Evolutionary conservation across 2,329 filamentous ascomycete species (phyloP).

Genomic region (Fusarium redolens): DNA sequence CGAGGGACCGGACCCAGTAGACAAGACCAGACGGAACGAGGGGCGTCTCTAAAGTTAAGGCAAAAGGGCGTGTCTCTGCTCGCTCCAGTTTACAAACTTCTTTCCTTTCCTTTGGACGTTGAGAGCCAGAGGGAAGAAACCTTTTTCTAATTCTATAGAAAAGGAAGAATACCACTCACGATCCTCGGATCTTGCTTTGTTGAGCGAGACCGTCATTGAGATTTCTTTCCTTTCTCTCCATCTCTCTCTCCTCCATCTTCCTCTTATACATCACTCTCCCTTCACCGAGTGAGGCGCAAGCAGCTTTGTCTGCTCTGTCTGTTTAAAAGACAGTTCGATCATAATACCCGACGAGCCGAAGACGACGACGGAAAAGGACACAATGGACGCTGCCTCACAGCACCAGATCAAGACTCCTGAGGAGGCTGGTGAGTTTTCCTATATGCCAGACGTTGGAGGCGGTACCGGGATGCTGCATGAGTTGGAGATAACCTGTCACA

Average conservation of each 20-base stretch:
- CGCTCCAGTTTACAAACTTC: conserved; percentile 39
- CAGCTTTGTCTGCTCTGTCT: conserved; percentile 37
- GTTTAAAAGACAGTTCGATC: conserved; percentile 26
- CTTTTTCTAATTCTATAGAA: conserved; percentile 40
- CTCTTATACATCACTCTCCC: conserved; percentile 5
- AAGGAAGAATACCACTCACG: conserved; percentile 40
- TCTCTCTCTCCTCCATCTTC: conserved; percentile 9
- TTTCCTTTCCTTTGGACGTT: conserved; percentile 34
- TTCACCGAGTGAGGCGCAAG: conserved; percentile 44
- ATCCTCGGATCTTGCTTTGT: conserved; percentile 37
- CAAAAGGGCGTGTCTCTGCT: conserved; percentile 33
- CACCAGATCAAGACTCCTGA: conserved; percentile 67
- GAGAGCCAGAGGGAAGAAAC: conserved; percentile 45
- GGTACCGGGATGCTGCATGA: conserved; percentile 17
- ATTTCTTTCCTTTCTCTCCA: conserved; percentile 32
- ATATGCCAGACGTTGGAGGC: not conserved
- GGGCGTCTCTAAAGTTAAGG: conserved; percentile 23
- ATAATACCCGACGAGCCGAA: conserved; percentile 34
- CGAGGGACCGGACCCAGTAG: conserved; percentile 31
- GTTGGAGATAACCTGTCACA: conserved; percentile 2
- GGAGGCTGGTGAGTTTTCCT: conserved; percentile 69
- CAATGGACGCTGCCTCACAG: conserved; percentile 55
- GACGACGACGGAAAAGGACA: conserved; percentile 41
- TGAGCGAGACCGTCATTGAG: conserved; percentile 41
- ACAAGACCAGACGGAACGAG: conserved; percentile 24